These are phyloP conservation scores for Cladosporium sp. DNA, from an alignment of 2,329 filamentous ascomycete genomes.

Conservation along the genomic window DNA sequence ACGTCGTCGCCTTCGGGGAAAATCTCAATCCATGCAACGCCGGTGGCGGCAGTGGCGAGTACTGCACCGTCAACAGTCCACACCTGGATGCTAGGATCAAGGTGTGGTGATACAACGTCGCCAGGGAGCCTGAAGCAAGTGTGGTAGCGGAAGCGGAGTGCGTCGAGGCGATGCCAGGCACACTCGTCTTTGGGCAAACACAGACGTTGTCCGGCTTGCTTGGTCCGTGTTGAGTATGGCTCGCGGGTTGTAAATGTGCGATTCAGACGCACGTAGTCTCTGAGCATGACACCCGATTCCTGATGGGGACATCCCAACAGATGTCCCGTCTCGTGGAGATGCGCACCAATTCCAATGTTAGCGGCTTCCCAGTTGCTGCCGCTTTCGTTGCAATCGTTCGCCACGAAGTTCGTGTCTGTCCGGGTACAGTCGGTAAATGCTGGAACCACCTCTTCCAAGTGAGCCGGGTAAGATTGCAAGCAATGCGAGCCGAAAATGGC, in stretches of 20 bases:
- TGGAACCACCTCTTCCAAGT: constrained; percentile 84
- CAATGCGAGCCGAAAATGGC: constrained; percentile 92
- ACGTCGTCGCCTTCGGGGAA: constrained; percentile 76
- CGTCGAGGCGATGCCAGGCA: constrained; percentile 86
- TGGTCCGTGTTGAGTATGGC: constrained; percentile 83
- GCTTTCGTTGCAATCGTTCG: constrained; percentile 82
- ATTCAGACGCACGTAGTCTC: constrained; percentile 83
- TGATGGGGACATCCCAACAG: constrained; percentile 88
- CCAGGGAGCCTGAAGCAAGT: constrained; percentile 84
- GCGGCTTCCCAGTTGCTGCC: constrained; percentile 95
- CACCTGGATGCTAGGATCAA: constrained; percentile 78
- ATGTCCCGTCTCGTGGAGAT: constrained; percentile 88
- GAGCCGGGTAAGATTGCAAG: constrained; percentile 85
- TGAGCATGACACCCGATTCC: constrained; percentile 86
- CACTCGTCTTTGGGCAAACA: constrained; percentile 81
- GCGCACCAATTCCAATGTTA: constrained; percentile 89
- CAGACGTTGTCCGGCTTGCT: constrained; percentile 72
- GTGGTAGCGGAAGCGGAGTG: constrained; percentile 83
- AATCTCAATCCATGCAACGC: constrained; percentile 83
- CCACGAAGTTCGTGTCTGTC: constrained; percentile 76
- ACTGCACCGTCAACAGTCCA: constrained; percentile 81
- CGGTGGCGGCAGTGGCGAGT: constrained; percentile 74
- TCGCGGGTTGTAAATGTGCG: constrained; percentile 80
- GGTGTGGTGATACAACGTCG: constrained; percentile 58
- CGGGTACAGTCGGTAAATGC: constrained; percentile 88